Percentiles rank a stretch among this genome's conserved stretches.
Conservation (phyloP, 2,329 filamentous ascomycete species). For the Colletotrichum sp. region DNA sequence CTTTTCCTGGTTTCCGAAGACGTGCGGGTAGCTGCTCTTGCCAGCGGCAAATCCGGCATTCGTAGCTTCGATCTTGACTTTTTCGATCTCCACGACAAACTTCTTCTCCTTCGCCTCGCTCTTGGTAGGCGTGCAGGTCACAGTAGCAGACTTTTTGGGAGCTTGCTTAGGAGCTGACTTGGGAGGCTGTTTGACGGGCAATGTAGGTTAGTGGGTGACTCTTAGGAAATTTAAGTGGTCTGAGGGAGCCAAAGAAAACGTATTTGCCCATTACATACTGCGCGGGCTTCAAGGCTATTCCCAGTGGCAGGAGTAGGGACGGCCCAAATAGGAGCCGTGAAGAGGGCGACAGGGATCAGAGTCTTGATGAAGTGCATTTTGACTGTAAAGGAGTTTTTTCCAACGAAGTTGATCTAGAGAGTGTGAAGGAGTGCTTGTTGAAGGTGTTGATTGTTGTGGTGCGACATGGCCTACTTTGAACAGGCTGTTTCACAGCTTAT, state of each 20-base stretch:
- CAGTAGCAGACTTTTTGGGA: background rate
- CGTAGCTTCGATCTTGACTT: background rate
- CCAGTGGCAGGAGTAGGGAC: background rate
- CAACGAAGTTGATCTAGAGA: background rate
- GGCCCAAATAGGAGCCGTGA: background rate
- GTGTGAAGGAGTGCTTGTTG: background rate
- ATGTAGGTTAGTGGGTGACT: background rate
- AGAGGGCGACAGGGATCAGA: background rate
- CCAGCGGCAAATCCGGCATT: background rate
- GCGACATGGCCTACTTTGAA: background rate
- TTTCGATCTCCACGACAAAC: background rate
- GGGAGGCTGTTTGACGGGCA: background rate
- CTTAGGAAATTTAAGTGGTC: no score
- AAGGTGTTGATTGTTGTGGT: background rate
- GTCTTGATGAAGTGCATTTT: background rate
- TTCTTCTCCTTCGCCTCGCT: background rate
- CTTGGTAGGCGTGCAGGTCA: background rate
- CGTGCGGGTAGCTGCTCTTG: background rate
- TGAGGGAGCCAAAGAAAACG: no score
- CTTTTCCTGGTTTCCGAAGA: background rate
- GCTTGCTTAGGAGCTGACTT: background rate
- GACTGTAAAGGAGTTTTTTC: background rate
- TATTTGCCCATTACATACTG: no score
- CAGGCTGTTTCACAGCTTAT: background rate
- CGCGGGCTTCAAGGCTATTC: accelerated